phyloP scores from a whole-genome alignment of 2,329 filamentous ascomycete genomes.

The Xylariaceae sp. region DNA sequence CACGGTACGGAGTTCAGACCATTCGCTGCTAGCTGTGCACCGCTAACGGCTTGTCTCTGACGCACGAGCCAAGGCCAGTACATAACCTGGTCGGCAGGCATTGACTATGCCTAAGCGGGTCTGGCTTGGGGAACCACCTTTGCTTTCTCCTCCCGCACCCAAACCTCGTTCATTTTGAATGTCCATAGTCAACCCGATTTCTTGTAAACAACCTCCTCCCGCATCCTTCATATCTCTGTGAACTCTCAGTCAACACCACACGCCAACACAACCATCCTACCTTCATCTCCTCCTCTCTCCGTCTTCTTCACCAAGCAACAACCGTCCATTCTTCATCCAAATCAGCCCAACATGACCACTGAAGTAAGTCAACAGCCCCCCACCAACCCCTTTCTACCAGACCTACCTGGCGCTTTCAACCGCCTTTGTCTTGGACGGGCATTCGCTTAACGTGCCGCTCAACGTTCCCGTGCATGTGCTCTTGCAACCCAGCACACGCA shows the following conservation, averaged over 20 bases:
- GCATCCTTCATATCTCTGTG: slow-evolving; percentile 17
- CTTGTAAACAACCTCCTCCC: slow-evolving; percentile 28
- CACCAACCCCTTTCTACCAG: slow-evolving; percentile 20
- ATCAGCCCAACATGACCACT: slow-evolving; percentile 30
- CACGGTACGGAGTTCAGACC: not conserved
- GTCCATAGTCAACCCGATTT: slow-evolving; percentile 25
- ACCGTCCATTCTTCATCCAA: slow-evolving; percentile 13
- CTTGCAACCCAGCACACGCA: not conserved
- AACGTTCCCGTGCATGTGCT: slow-evolving; percentile 6
- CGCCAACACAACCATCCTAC: not conserved
- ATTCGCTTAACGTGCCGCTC: not conserved
- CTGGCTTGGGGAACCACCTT: slow-evolving; percentile 12
- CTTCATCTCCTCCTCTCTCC: slow-evolving; percentile 1
- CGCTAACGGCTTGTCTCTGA: slow-evolving; percentile 7
- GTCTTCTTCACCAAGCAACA: slow-evolving; percentile 10
- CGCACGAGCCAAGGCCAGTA: slow-evolving; percentile 18
- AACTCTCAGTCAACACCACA: slow-evolving; percentile 12
- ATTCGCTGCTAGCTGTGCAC: not conserved
- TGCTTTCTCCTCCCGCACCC: slow-evolving; percentile 25
- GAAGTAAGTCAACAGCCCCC: slow-evolving; percentile 27
- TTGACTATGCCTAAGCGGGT: slow-evolving; percentile 10
- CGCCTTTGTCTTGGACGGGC: slow-evolving; percentile 8
- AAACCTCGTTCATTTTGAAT: slow-evolving; percentile 30
- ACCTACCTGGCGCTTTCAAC: slow-evolving; percentile 17
- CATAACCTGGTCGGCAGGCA: not conserved